Percentiles rank a stretch among this genome's conserved stretches.
These are phyloP conservation scores for Colletotrichum spinosum DNA, from an alignment of 2,329 filamentous ascomycete genomes.

Conservation along the genomic window DNA sequence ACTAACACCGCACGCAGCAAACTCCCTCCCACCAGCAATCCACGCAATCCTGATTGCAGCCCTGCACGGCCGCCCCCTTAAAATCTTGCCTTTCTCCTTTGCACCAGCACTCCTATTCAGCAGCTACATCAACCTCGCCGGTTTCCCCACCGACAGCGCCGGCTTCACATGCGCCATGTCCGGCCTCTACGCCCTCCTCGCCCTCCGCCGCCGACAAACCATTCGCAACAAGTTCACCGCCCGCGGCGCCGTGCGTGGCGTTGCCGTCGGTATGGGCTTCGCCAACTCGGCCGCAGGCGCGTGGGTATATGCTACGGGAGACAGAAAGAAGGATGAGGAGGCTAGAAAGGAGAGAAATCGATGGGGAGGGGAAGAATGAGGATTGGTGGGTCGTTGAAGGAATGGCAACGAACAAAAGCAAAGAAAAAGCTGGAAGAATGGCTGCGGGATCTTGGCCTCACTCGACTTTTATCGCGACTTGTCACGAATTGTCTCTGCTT, in stretches of 20 bases:
- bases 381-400: slow-evolving; percentile 10
- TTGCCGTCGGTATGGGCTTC: slow-evolving; percentile 61
- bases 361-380: slow-evolving; percentile 53
- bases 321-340: slow-evolving; percentile 61
- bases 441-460: background rate
- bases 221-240: slow-evolving; percentile 57
- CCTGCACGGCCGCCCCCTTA: slow-evolving; percentile 66
- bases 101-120: slow-evolving; percentile 66
- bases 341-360: slow-evolving; percentile 62
- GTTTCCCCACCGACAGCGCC: slow-evolving; percentile 67
- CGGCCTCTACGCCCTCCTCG: slow-evolving; percentile 67
- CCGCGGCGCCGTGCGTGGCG: slow-evolving; percentile 62
- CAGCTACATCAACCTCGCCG: slow-evolving; percentile 70
- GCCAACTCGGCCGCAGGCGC: slow-evolving; percentile 62
- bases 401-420: background rate
- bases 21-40: slow-evolving; percentile 64
- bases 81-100: slow-evolving; percentile 61
- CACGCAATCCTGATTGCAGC: slow-evolving; percentile 68
- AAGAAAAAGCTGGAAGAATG: background rate
- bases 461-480: background rate
- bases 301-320: slow-evolving; percentile 64
- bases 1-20: slow-evolving; percentile 51
- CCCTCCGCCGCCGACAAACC: slow-evolving; percentile 59
- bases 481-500: background rate
- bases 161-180: slow-evolving; percentile 68